Evolutionary conservation across 352 stramenopile species (phyloP).

Genomic region (Phytopythium vexans): DNA sequence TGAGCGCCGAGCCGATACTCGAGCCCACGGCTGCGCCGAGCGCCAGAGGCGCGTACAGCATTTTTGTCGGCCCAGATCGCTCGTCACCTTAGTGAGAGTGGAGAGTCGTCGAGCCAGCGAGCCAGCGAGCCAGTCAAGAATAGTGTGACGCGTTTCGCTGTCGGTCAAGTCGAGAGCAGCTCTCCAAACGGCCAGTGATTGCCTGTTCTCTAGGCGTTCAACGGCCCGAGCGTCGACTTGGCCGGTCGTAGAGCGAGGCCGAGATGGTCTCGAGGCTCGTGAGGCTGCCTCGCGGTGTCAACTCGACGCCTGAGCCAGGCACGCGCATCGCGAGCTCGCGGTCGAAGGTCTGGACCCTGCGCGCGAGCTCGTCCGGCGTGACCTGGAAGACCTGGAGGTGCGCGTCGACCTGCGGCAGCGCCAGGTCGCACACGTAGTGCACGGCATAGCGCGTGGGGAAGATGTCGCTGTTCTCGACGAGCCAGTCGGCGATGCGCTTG

Average conservation of each 20-base stretch:
- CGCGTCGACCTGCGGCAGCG: conserved; percentile 34
- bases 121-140: no score
- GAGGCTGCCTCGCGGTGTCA: neutral
- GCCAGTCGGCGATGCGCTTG: conserved; percentile 16
- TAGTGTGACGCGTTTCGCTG: no score
- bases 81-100: no score
- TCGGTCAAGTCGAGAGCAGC: no score
- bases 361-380: conserved; percentile 24
- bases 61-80: no score
- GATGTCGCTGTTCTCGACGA: conserved; percentile 31
- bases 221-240: no score
- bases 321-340: neutral
- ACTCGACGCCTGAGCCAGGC: neutral
- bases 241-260: conserved; percentile 4
- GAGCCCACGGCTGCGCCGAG: conserved; percentile 8
- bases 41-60: conserved; percentile 22
- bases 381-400: conserved; percentile 46
- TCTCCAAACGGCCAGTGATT: no score
- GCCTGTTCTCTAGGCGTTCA: no score
- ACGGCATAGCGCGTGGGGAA: conserved; percentile 22
- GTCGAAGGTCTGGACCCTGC: conserved; percentile 27
- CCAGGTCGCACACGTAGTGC: conserved; percentile 27
- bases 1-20: conserved; percentile 22
- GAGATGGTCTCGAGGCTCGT: conserved; percentile 5
- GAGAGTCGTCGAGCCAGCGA: no score